A percentile compares a stretch with the other conserved stretches of the same genome.
These are phyloP conservation scores for Aspergillus latus DNA, from an alignment of 2,329 filamentous ascomycete genomes.

Conservation along the genomic window DNA sequence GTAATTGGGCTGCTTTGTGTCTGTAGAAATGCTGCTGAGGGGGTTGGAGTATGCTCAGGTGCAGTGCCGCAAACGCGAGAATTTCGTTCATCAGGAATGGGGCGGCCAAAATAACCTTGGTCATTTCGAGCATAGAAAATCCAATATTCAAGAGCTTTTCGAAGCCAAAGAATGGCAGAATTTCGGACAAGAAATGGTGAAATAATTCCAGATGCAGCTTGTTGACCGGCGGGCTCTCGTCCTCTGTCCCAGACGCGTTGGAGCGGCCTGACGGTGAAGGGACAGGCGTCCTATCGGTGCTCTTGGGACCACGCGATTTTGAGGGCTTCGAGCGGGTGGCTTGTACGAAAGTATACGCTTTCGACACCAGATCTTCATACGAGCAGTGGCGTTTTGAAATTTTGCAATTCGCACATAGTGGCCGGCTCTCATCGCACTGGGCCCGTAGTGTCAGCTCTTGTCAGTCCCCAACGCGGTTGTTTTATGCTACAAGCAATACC, in stretches of 20 bases:
- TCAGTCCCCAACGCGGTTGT: too few species aligned
- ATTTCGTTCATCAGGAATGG: slow-evolving; percentile 52
- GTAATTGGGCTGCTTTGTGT: slow-evolving; percentile 38
- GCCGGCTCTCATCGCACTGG: too few species aligned
- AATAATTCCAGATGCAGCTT: neutral
- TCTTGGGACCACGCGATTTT: too few species aligned
- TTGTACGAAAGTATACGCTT: too few species aligned
- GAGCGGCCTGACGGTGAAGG: too few species aligned
- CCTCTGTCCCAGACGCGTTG: neutral
- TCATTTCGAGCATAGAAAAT: neutral
- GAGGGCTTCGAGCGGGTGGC: too few species aligned
- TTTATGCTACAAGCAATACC: too few species aligned
- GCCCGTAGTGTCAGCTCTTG: too few species aligned
- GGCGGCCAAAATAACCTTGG: neutral
- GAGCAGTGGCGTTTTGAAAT: too few species aligned
- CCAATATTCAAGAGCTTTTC: neutral
- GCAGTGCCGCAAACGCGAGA: slow-evolving; percentile 48
- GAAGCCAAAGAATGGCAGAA: neutral
- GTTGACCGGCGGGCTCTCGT: neutral
- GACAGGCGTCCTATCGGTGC: too few species aligned
- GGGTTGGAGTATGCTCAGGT: slow-evolving; percentile 39
- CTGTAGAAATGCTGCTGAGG: slow-evolving; percentile 36
- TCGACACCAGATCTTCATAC: too few species aligned
- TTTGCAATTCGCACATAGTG: too few species aligned
- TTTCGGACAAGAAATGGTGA: neutral